Evolutionary conservation across 305 asterid genomes (phyloP).

Genomic region (Stenogyne calaminthoides): DNA sequence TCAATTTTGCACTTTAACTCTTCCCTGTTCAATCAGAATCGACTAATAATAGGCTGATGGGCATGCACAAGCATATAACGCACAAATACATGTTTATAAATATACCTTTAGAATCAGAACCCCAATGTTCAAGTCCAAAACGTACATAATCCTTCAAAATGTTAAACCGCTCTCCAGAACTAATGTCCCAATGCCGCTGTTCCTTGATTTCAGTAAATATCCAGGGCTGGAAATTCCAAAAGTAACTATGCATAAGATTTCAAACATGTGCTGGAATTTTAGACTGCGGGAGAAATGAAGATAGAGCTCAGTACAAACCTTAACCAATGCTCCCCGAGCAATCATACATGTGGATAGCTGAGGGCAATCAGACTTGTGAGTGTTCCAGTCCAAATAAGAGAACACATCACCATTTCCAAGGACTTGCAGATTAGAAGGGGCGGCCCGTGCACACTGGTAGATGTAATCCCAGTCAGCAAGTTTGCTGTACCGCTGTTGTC

Average conservation of each 20-base stretch:
- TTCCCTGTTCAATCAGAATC: too few relatives aligned
- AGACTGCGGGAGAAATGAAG: conserved; percentile 19
- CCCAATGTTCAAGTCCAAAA: conserved; percentile 96
- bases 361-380: conserved; percentile 71
- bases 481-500: conserved; percentile 92
- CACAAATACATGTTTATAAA: conserved; percentile 4
- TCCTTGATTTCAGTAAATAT: conserved; percentile 94
- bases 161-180: conserved; percentile 72
- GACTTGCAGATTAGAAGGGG: conserved; percentile 72
- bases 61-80: too few relatives aligned
- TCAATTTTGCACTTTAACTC: too few relatives aligned
- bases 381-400: conserved; percentile 85
- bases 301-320: conserved; percentile 54
- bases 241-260: neutral
- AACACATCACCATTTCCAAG: conserved; percentile 92
- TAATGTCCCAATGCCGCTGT: conserved; percentile 96
- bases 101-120: conserved; percentile 90
- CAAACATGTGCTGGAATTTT: neutral
- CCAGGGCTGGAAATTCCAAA: conserved; percentile 77
- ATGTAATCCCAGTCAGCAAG: conserved; percentile 91
- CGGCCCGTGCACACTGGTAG: conserved; percentile 61
- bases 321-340: conserved; percentile 85
- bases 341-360: conserved; percentile 86
- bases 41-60: too few relatives aligned
- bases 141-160: conserved; percentile 78